These are phyloP conservation scores for Fusarium chaquense DNA, from an alignment of 2,329 filamentous ascomycete species.

Conservation along the genomic window DNA sequence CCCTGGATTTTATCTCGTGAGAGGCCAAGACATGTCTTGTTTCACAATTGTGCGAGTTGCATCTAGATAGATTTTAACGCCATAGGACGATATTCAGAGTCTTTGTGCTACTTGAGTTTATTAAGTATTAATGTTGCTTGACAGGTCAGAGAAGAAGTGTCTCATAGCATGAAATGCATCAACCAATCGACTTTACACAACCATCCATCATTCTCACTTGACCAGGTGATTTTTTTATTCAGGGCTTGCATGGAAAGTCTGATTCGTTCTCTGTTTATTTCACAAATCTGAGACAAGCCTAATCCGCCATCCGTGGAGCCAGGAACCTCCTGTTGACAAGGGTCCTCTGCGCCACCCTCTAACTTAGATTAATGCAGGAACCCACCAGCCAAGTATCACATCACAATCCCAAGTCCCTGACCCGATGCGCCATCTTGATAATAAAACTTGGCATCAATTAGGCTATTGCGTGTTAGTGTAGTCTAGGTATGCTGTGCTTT, in stretches of 20 bases:
- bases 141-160: neutral
- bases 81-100: neutral
- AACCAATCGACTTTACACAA: slow-evolving; percentile 24
- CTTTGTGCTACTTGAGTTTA: neutral
- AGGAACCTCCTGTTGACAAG: slow-evolving; percentile 7
- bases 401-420: neutral
- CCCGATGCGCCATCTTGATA: slow-evolving; percentile 20
- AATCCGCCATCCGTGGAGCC: slow-evolving; percentile 22
- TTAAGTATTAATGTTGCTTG: neutral
- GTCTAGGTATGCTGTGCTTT: neutral
- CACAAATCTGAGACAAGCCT: slow-evolving; percentile 38
- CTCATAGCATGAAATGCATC: neutral
- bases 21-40: slow-evolving; percentile 34
- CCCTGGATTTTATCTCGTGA: slow-evolving; percentile 1
- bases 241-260: slow-evolving; percentile 10
- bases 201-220: slow-evolving; percentile 9
- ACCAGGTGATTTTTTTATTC: slow-evolving; percentile 12
- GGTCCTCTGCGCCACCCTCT: slow-evolving; percentile 24
- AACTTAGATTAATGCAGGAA: slow-evolving; percentile 45
- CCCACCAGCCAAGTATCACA: slow-evolving; percentile 25
- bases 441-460: slow-evolving; percentile 37
- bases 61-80: neutral
- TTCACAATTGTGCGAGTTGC: slow-evolving; percentile 19
- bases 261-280: slow-evolving; percentile 31
- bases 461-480: slow-evolving; percentile 12